Evolutionary conservation across 2,329 filamentous ascomycete species (phyloP).

Genomic region (Aspergillus fructus): DNA sequence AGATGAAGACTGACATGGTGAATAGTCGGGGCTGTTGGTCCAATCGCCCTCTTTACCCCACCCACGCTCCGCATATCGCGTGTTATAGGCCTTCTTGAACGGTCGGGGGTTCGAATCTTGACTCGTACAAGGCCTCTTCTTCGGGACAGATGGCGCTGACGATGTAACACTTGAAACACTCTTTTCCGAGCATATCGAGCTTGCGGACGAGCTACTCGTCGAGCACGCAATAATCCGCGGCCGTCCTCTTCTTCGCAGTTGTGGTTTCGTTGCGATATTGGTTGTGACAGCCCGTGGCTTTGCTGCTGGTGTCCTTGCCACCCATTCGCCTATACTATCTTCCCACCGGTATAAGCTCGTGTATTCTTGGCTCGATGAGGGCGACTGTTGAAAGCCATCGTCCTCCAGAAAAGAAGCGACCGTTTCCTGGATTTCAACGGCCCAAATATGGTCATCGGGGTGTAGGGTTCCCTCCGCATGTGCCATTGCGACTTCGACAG

Average conservation of each 20-base stretch:
- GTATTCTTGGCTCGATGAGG: slow-evolving; percentile 16
- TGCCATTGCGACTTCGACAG: slow-evolving; percentile 41
- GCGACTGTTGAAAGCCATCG: slow-evolving; percentile 10
- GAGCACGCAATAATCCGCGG: slow-evolving; percentile 20
- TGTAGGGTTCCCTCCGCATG: slow-evolving; percentile 40
- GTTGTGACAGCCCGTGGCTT: slow-evolving; percentile 20
- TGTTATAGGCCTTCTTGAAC: slow-evolving; percentile 23
- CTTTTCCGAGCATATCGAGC: slow-evolving; percentile 19
- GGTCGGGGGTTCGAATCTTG: slow-evolving; percentile 18
- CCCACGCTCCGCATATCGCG: slow-evolving; percentile 17
- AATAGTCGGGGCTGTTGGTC: neutral
- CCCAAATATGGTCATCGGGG: slow-evolving; percentile 40
- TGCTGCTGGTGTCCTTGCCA: slow-evolving; percentile 48
- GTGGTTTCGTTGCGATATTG: slow-evolving; percentile 3
- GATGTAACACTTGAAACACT: slow-evolving; percentile 31
- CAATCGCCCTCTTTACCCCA: slow-evolving; percentile 10
- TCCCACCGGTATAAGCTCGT: slow-evolving; percentile 51
- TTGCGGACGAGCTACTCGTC: slow-evolving; percentile 25
- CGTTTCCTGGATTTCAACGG: slow-evolving; percentile 38
- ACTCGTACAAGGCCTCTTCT: slow-evolving; percentile 20
- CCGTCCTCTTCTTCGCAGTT: slow-evolving; percentile 12
- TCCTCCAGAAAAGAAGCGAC: slow-evolving; percentile 23
- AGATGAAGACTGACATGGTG: neutral
- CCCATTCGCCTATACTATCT: slow-evolving; percentile 58
- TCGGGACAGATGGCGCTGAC: slow-evolving; percentile 27